Conservation (phyloP, 768 basidiomycete species). For the Strobilomyces dryophilus region DNA sequence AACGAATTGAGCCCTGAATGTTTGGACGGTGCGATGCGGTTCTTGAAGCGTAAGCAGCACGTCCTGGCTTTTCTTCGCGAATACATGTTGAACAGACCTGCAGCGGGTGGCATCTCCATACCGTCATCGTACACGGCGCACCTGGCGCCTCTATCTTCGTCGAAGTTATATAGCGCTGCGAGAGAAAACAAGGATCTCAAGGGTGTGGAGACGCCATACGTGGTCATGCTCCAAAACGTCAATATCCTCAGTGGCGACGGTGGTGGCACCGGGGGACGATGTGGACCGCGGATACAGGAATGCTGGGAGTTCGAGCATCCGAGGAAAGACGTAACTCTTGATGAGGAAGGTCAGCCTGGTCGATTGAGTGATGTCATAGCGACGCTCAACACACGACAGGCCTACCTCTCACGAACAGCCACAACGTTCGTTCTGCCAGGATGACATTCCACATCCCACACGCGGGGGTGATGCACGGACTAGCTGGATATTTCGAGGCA, state of each 20-base stretch:
- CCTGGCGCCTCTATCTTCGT: conserved; percentile 90
- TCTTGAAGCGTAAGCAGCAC: conserved; percentile 67
- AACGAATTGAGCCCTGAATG: conserved; percentile 99
- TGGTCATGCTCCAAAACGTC: conserved; percentile 96
- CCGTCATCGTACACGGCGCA: conserved; percentile 95
- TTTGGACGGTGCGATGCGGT: conserved; percentile 91
- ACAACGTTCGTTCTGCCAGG: conserved; percentile 87
- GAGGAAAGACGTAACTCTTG: conserved; percentile 68
- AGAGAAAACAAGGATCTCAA: conserved; percentile 61
- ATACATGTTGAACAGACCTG: conserved; percentile 7
- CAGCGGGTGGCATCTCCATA: conserved; percentile 92
- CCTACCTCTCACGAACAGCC: conserved; percentile 89
- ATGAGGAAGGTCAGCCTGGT: conserved; percentile 54
- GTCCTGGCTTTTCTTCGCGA: background rate
- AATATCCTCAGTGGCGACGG: conserved; percentile 82
- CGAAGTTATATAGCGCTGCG: conserved; percentile 87
- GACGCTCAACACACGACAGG: conserved; percentile 43
- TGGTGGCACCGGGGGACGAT: conserved; percentile 55
- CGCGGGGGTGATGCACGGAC: conserved; percentile 88
- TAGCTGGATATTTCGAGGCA: conserved; percentile 97
- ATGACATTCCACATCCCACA: conserved; percentile 91
- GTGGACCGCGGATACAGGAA: conserved; percentile 83
- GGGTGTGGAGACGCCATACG: conserved; percentile 90
- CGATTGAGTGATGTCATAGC: background rate
- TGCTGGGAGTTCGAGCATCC: conserved; percentile 99